Evolutionary conservation across 164 flowering plant species (phyloP).

Genomic region (Chimonanthus praecox): DNA sequence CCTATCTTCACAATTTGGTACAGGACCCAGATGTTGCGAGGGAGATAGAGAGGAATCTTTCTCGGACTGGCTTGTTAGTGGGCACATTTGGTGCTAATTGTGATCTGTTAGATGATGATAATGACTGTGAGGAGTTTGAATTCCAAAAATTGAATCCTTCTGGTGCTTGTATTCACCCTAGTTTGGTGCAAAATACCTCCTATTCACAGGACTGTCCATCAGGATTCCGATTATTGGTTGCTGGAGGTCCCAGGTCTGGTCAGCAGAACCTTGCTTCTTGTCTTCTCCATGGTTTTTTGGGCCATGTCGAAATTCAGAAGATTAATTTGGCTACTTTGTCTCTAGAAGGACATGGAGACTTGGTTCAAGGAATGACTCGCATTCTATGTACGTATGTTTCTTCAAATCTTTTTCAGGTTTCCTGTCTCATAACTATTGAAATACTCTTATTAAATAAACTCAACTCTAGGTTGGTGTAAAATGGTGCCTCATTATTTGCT

Average conservation of each 20-base stretch:
- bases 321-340: conserved; percentile 82
- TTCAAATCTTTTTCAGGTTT: neutral
- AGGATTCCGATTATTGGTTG: conserved; percentile 68
- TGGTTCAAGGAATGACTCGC: conserved; percentile 61
- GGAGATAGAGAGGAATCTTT: conserved; percentile 52
- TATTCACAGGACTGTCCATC: conserved; percentile 28
- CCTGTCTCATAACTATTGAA: neutral
- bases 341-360: conserved; percentile 88
- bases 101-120: conserved; percentile 26
- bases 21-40: conserved; percentile 43
- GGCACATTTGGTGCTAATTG: conserved; percentile 25
- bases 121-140: conserved; percentile 18
- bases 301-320: conserved; percentile 66
- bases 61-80: conserved; percentile 33
- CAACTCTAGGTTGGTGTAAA: neutral
- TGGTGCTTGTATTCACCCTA: conserved; percentile 11
- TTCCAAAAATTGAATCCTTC: conserved; percentile 15
- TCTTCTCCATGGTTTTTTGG: conserved; percentile 76
- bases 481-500: neutral
- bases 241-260: conserved; percentile 77
- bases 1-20: conserved; percentile 41
- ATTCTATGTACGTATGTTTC: conserved; percentile 53
- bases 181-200: conserved; percentile 25
- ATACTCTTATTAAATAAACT: no score
- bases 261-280: conserved; percentile 88